phyloP scores from a whole-genome alignment of 2,329 filamentous ascomycete species.

The Calonectria pseudoreteaudii region DNA sequence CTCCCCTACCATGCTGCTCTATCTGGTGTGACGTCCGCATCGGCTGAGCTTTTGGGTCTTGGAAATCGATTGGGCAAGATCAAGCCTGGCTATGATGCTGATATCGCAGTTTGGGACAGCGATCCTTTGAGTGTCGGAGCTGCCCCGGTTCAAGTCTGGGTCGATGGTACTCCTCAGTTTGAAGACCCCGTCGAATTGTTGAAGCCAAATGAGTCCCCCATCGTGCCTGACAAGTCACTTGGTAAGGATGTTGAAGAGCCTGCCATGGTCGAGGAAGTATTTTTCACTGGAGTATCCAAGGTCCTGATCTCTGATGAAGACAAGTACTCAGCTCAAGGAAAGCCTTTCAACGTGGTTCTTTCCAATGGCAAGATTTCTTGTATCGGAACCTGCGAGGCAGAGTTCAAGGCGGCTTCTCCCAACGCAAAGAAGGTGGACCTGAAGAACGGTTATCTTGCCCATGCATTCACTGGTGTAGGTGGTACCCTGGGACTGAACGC shows the following conservation, averaged over 20 bases:
- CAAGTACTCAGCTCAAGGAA: slow-evolving; percentile 45
- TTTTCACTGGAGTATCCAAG: slow-evolving; percentile 69
- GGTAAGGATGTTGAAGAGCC: slow-evolving; percentile 57
- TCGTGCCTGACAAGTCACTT: slow-evolving; percentile 55
- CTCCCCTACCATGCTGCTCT: slow-evolving; percentile 71
- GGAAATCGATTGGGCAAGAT: slow-evolving; percentile 70
- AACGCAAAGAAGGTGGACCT: slow-evolving; percentile 59
- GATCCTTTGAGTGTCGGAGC: slow-evolving; percentile 72
- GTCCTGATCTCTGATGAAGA: slow-evolving; percentile 62
- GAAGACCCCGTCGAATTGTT: slow-evolving; percentile 64
- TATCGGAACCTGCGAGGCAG: slow-evolving; percentile 62
- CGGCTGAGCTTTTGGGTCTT: slow-evolving; percentile 69
- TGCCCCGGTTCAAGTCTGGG: slow-evolving; percentile 71
- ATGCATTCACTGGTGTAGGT: slow-evolving; percentile 71
- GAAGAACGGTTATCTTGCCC: slow-evolving; percentile 69
- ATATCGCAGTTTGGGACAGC: slow-evolving; percentile 72
- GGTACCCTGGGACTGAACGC: slow-evolving; percentile 71
- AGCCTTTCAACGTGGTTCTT: slow-evolving; percentile 62
- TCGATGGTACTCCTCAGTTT: slow-evolving; percentile 68
- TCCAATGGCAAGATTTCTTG: slow-evolving; percentile 66
- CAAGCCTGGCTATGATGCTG: slow-evolving; percentile 71
- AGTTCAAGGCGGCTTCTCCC: slow-evolving; percentile 53
- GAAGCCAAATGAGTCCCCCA: slow-evolving; percentile 58
- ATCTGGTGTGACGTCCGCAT: slow-evolving; percentile 68
- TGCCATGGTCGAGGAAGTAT: slow-evolving; percentile 50